Conservation (phyloP, 495 filamentous ascomycete species). For the Parmelia sp. region DNA sequence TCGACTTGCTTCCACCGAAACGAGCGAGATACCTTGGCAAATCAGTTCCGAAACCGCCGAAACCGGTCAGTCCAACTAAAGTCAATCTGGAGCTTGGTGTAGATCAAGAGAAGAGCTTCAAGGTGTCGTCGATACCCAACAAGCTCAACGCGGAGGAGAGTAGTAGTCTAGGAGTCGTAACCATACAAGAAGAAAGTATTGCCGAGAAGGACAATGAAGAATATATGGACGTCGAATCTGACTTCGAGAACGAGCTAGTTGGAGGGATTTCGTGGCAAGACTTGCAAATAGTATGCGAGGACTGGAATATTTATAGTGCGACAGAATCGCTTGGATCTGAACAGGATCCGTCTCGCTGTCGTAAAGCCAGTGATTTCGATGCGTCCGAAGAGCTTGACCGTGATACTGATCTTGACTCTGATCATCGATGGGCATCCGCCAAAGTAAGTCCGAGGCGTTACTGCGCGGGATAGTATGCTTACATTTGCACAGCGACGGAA, state of each 20-base stretch:
- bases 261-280: conserved; percentile 68
- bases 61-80: conserved; percentile 76
- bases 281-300: conserved; percentile 69
- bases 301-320: conserved; percentile 63
- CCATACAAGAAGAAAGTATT: conserved; percentile 46
- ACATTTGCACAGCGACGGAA: conserved; percentile 46
- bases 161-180: conserved; percentile 51
- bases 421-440: conserved; percentile 2
- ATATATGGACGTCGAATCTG: conserved; percentile 52
- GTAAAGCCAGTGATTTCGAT: conserved; percentile 9
- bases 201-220: conserved; percentile 45
- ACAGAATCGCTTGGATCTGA: conserved; percentile 28
- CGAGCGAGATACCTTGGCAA: conserved; percentile 64
- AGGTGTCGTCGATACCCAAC: conserved; percentile 50
- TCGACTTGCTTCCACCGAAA: conserved; percentile 67
- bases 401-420: conserved; percentile 9
- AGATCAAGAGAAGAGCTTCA: conserved; percentile 78
- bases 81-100: conserved; percentile 72
- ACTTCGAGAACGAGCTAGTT: conserved; percentile 56
- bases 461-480: background rate
- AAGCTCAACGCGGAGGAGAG: conserved; percentile 50
- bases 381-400: conserved; percentile 2
- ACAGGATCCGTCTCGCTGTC: conserved; percentile 14
- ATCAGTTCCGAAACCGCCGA: conserved; percentile 66
- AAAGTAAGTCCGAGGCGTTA: conserved; percentile 5